Percentiles rank a stretch among this genome's conserved stretches.
Evolutionary conservation across 1,284 basidiomycete genomes (phyloP).

Genomic region (Salmacisia buchloeana): DNA sequence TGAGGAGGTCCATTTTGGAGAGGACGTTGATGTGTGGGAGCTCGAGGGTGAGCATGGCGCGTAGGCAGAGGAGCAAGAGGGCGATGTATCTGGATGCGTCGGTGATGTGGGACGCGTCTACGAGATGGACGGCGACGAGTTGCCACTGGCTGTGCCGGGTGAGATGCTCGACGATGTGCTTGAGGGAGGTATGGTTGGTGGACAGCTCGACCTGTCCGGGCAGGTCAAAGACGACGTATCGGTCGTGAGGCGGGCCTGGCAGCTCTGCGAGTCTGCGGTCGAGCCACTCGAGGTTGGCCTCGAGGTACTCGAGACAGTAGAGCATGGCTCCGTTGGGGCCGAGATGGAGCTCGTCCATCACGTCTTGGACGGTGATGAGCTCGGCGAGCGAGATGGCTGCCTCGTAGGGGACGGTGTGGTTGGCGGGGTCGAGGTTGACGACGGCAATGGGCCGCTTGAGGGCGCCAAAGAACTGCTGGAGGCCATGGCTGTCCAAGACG

Average conservation of each 20-base stretch:
- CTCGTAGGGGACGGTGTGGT: constrained; percentile 81
- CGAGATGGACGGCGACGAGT: constrained; percentile 86
- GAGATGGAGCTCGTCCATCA: constrained; percentile 76
- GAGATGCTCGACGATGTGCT: constrained; percentile 71
- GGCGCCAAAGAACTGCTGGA: constrained; percentile 67
- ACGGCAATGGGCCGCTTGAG: constrained; percentile 77
- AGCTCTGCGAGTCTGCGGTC: constrained; percentile 58
- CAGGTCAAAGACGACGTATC: constrained; percentile 87
- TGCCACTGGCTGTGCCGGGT: constrained; percentile 60
- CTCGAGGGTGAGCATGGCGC: constrained; percentile 97
- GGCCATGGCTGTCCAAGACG: constrained; percentile 10
- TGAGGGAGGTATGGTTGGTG: constrained; percentile 68
- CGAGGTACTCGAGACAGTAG: constrained; percentile 95
- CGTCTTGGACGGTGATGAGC: constrained; percentile 80
- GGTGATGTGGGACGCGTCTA: constrained; percentile 93
- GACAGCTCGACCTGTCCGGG: constrained; percentile 96
- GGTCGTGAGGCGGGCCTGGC: constrained; percentile 21
- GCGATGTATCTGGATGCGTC: constrained; percentile 93
- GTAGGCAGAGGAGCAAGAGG: constrained; percentile 79
- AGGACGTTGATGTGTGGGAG: constrained; percentile 95
- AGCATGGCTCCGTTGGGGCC: constrained; percentile 97
- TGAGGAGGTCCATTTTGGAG: constrained; percentile 85
- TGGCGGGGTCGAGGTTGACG: constrained; percentile 94
- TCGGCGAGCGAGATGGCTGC: constrained; percentile 79
- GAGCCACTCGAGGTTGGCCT: constrained; percentile 92